Conservation (phyloP, 805 yeast genomes). For the Candida succiphila region DNA sequence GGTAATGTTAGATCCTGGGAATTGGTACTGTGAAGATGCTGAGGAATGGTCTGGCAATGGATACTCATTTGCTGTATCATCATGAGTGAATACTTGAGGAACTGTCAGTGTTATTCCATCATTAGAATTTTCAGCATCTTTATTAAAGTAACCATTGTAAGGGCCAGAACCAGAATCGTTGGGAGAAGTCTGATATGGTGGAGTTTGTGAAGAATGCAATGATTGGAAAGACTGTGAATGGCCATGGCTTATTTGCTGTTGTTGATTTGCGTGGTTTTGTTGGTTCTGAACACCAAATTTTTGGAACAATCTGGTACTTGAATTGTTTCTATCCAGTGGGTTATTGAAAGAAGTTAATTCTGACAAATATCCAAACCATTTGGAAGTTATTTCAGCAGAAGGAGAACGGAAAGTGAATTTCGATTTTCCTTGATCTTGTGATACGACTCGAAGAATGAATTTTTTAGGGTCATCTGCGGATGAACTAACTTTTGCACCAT, state of each 20-base stretch:
- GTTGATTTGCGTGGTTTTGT: background rate
- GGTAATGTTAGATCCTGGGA: slow-evolving; percentile 3
- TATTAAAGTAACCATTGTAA: background rate
- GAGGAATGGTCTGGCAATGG: background rate
- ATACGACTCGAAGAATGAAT: slow-evolving; percentile 28
- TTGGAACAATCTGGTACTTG: slow-evolving; percentile 20
- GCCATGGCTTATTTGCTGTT: background rate
- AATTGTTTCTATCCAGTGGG: slow-evolving; percentile 39
- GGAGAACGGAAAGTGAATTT: slow-evolving; percentile 33
- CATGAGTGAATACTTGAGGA: background rate
- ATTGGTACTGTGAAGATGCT: slow-evolving; percentile 1
- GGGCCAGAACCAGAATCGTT: background rate
- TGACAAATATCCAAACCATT: slow-evolving; percentile 47
- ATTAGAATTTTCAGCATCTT: background rate
- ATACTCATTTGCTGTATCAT: too few relatives aligned
- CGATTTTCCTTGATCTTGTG: slow-evolving; percentile 14
- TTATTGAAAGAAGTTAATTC: slow-evolving; percentile 39
- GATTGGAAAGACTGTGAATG: background rate
- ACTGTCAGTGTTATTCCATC: background rate
- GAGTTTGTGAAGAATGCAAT: background rate
- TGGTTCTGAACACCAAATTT: background rate
- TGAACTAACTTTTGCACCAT: slow-evolving; percentile 22
- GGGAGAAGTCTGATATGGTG: background rate
- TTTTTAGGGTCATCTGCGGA: slow-evolving; percentile 25
- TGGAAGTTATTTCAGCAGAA: slow-evolving; percentile 29